A percentile compares a stretch with the other conserved stretches of the same genome.
Evolutionary conservation across 306 rosid species (phyloP).

Genomic region (Prunus persica): DNA sequence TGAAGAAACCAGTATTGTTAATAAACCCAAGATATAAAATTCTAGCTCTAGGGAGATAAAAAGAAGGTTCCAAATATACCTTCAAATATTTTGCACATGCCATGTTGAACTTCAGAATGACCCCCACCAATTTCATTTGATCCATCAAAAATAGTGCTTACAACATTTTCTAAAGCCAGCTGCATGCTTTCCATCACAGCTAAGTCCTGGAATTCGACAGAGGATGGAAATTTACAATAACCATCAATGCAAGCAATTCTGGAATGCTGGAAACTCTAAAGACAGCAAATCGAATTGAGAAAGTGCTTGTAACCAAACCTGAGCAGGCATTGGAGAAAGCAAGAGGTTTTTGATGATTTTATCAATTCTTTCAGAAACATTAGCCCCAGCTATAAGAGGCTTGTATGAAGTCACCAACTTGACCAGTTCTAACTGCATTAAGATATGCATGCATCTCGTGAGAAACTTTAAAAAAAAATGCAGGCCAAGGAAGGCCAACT

Average conservation of each 20-base stretch:
- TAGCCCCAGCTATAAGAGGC: constrained; percentile 68
- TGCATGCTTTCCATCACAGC: constrained; percentile 93
- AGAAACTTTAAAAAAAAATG: constrained; percentile 12
- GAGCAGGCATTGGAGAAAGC: constrained; percentile 55
- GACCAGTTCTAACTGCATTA: constrained; percentile 76
- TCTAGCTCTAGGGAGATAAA: constrained; percentile 11
- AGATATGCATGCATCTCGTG: constrained; percentile 27
- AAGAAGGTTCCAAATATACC: constrained; percentile 44
- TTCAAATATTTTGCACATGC: constrained; percentile 64
- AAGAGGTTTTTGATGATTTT: constrained; percentile 54
- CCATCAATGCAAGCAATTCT: constrained; percentile 14
- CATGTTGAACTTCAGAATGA: constrained; percentile 67
- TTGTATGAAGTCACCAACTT: constrained; percentile 75
- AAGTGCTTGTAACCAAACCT: constrained; percentile 50
- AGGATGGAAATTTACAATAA: neutral
- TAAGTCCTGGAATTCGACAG: constrained; percentile 54
- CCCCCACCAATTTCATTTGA: constrained; percentile 51
- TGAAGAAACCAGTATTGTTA: constrained; percentile 25
- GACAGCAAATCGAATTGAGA: constrained; percentile 25
- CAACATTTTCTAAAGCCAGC: constrained; percentile 75
- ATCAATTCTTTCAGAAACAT: constrained; percentile 70
- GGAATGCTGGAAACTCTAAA: constrained; percentile 24
- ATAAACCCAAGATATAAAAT: constrained; percentile 16
- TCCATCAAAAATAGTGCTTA: constrained; percentile 69
- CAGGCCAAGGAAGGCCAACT: constrained; percentile 5